Evolutionary conservation across 176 grass and related monocot species (phyloP).

Genomic region (Aegilops sharonensis): DNA sequence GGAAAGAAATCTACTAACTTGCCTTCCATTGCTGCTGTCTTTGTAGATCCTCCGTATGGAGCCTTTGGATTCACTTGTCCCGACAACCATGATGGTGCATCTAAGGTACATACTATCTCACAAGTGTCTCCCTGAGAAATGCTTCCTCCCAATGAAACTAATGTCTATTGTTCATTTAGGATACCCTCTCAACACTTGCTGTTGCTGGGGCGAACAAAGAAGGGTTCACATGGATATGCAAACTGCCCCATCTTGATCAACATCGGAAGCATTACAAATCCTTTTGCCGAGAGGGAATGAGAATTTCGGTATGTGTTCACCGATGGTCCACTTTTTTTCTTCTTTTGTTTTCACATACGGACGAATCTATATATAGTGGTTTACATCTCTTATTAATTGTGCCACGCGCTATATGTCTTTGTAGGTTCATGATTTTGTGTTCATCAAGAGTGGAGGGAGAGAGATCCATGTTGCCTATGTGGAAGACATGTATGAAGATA

Average conservation of each 20-base stretch:
- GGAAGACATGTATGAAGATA: constrained; percentile 63
- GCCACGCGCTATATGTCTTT: neutral
- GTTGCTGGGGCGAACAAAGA: constrained; percentile 6
- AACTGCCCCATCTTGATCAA: constrained; percentile 33
- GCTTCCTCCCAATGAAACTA: neutral
- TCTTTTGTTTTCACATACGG: neutral
- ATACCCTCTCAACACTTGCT: constrained; percentile 22
- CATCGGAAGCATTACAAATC: constrained; percentile 57
- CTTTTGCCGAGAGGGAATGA: constrained; percentile 52
- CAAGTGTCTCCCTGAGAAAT: neutral
- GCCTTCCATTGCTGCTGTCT: neutral
- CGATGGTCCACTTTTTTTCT: neutral
- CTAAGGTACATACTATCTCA: constrained; percentile 42
- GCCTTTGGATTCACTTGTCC: neutral
- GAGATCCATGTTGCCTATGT: constrained; percentile 55
- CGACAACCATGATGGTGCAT: constrained; percentile 10
- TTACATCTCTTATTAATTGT: constrained; percentile 7
- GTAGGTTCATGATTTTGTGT: constrained; percentile 71
- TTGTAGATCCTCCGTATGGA: constrained; percentile 19
- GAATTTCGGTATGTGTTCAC: constrained; percentile 46
- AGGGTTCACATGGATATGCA: constrained; percentile 56
- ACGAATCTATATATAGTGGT: neutral
- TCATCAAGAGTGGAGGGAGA: constrained; percentile 47
- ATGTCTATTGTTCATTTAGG: constrained; percentile 29
- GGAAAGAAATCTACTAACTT: neutral